These are phyloP conservation scores for Aspergillus sclerotialis DNA, from an alignment of 2,329 filamentous ascomycete species.

Conservation along the genomic window DNA sequence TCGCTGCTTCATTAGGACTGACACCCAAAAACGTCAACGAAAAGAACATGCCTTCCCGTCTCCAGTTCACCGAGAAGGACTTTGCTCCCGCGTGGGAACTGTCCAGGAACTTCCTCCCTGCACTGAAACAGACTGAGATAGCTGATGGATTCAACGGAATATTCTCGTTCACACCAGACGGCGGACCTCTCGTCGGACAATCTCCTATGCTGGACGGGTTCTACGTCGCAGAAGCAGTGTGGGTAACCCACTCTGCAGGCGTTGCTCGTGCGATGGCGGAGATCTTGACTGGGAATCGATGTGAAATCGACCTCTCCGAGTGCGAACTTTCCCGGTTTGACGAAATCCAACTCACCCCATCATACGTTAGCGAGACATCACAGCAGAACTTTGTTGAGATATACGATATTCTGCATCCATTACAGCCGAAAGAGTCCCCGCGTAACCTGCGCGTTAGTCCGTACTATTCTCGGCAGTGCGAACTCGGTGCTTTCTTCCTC, in stretches of 20 bases:
- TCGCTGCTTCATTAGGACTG: slow-evolving; percentile 47
- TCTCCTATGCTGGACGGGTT: slow-evolving; percentile 55
- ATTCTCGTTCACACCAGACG: slow-evolving; percentile 61
- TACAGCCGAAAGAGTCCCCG: slow-evolving; percentile 51
- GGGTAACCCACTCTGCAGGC: slow-evolving; percentile 60
- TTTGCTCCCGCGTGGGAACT: slow-evolving; percentile 56
- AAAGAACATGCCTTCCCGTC: slow-evolving; percentile 57
- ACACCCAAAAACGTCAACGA: slow-evolving; percentile 51
- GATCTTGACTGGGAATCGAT: slow-evolving; percentile 50
- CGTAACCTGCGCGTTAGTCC: slow-evolving; percentile 54
- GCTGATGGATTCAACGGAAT: slow-evolving; percentile 59
- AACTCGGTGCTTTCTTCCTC: slow-evolving; percentile 49
- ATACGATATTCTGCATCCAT: slow-evolving; percentile 58
- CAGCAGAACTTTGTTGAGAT: slow-evolving; percentile 58
- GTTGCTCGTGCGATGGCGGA: slow-evolving; percentile 56
- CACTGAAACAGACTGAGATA: slow-evolving; percentile 45
- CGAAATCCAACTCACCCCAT: slow-evolving; percentile 49
- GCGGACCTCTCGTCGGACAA: slow-evolving; percentile 53
- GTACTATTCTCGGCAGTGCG: slow-evolving; percentile 48
- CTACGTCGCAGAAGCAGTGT: slow-evolving; percentile 59
- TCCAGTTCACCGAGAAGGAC: slow-evolving; percentile 54
- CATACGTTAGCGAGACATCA: slow-evolving; percentile 53
- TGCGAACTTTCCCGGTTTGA: slow-evolving; percentile 57
- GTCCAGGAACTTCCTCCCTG: slow-evolving; percentile 49
- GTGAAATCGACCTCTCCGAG: slow-evolving; percentile 51